A percentile compares a stretch with the other conserved stretches of the same genome.
Conservation (phyloP, 257 asterid genomes). For the Solanum habrochaites region DNA sequence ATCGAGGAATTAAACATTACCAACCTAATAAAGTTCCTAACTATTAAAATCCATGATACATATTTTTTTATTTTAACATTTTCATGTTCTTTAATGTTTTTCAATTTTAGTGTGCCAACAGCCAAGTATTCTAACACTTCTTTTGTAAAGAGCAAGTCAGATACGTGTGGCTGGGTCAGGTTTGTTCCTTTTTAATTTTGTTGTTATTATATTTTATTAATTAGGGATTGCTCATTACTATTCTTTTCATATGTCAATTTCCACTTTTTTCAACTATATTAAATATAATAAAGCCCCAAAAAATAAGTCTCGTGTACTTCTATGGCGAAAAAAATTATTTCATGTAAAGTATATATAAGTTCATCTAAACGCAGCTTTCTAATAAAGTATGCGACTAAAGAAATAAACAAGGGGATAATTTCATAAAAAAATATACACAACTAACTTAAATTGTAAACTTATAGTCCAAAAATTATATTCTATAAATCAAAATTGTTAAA, state of each 20-base stretch:
- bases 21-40: neutral
- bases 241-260: slow-evolving; percentile 15
- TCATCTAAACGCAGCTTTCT: no score
- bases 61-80: neutral
- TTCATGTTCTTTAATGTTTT: neutral
- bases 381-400: no score
- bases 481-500: no score
- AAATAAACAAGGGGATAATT: no score
- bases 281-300: neutral
- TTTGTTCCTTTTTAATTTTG: slow-evolving; percentile 34
- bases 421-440: no score
- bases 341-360: neutral
- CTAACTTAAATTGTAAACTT: no score
- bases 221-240: neutral
- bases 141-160: slow-evolving; percentile 23
- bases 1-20: neutral
- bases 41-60: neutral
- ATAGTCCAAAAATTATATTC: no score
- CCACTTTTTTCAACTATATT: neutral
- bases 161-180: slow-evolving; percentile 31
- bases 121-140: slow-evolving; percentile 8
- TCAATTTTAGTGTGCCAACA: neutral
- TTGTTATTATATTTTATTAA: slow-evolving; percentile 13
- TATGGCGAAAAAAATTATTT: neutral
- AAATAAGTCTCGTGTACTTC: slow-evolving; percentile 10